Evolutionary conservation across 768 basidiomycete species (phyloP).

Genomic region (Tricholoma saponaceum): DNA sequence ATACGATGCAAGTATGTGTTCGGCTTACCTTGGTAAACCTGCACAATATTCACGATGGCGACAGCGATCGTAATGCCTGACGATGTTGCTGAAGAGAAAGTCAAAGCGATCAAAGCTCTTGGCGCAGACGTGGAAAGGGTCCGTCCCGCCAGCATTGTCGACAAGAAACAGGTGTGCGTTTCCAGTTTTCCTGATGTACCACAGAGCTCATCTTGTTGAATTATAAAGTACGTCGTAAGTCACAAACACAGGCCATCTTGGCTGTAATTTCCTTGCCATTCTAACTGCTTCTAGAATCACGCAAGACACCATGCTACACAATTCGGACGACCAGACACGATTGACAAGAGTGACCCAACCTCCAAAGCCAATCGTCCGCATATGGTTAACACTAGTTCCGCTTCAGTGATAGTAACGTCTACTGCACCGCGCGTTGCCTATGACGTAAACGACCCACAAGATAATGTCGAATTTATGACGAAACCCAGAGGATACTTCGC

Average conservation of each 20-base stretch:
- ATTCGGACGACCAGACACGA: constrained; percentile 52
- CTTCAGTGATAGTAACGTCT: constrained; percentile 51
- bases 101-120: constrained; percentile 74
- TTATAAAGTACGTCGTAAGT: constrained; percentile 61
- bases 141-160: constrained; percentile 93
- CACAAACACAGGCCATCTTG: background rate
- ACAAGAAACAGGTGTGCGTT: constrained; percentile 79
- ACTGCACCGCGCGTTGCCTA: constrained; percentile 39
- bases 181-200: constrained; percentile 1
- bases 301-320: constrained; percentile 74
- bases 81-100: constrained; percentile 89
- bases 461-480: constrained; percentile 37
- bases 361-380: constrained; percentile 15
- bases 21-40: background rate
- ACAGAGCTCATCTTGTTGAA: background rate
- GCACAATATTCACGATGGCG: background rate
- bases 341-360: constrained; percentile 17
- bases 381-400: constrained; percentile 39
- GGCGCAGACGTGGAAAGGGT: constrained; percentile 90
- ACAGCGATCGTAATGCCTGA: constrained; percentile 88
- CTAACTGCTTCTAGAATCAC: constrained; percentile 59
- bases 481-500: constrained; percentile 87
- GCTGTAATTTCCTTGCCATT: background rate
- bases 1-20: constrained; percentile 73
- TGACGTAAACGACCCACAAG: constrained; percentile 28